Base-by-base conservation (phyloP, 148 eudicot species). In the Vaccinium vitisidaea region DNA sequence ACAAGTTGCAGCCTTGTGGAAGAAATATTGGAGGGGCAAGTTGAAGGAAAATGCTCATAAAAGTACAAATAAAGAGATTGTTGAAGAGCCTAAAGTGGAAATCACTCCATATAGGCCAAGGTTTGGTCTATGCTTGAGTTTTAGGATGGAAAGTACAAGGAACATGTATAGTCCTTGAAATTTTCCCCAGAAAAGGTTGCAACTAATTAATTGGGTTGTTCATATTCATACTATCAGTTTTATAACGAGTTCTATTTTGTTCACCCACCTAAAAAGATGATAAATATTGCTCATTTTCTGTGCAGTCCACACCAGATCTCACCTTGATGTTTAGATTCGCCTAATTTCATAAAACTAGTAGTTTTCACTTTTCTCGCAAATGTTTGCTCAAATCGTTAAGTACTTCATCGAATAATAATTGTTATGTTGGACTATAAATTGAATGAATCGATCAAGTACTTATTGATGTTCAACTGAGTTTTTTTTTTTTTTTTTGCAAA, bases 51-150 rank as follows among this genome's bases (percentile, higher is more conserved):
- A 74, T 56, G 82, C 75, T n/a, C 30, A 73, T 1, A 79, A n/a
- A 77, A 80, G 54, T 2, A 13, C 46, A 50, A 81, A 88, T 75
- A 78, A 78, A 16, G 85, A 76, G 84, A 71, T 80, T 36, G 77
- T 84, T 1, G 84, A 69, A 84, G 91, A 89, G 56, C 5, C 84
- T 75, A 83, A 90, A 61, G 90, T 89, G 89, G 86, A 84, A 16
- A 75, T 94, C 39, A 86, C 89, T 83, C 83, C 85, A 82, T 86
- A 89, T 58, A 90, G 82, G 83, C 88, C 91, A 39, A 85, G 63
- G 65, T 48, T 87, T 52, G 84, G 88, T 36, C 75, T 84, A 49
- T 85, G 94, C 84, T 85, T 85, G 48, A 85, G 92, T 73, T 89
- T 87, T 63, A 86, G 90, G 18, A 54, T 43, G 18, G 84, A 52